These are phyloP conservation scores for Triglochin maritima DNA, from an alignment of 106 monocot species.

Conservation along the genomic window DNA sequence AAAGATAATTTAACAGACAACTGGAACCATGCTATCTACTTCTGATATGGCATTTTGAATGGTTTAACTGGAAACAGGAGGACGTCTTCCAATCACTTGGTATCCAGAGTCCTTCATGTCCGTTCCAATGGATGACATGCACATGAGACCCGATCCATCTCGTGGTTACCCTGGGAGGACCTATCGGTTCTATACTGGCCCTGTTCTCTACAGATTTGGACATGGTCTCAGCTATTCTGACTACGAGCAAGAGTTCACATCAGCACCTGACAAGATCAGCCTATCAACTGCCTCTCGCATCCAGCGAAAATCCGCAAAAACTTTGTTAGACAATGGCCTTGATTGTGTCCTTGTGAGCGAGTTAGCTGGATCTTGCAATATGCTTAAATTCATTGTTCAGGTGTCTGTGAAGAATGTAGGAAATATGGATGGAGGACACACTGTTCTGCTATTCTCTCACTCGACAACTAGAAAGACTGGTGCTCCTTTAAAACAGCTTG, in stretches of 20 bases:
- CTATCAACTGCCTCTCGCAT: constrained; percentile 13
- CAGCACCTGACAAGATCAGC: constrained; percentile 29
- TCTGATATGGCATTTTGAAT: too few relatives aligned
- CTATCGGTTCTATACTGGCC: constrained; percentile 79
- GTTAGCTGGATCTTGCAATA: constrained; percentile 28
- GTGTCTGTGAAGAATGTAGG: constrained; percentile 11
- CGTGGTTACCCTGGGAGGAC: constrained; percentile 73
- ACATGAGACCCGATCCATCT: constrained; percentile 74
- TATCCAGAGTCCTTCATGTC: constrained; percentile 80
- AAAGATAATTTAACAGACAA: too few relatives aligned
- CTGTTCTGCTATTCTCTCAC: constrained; percentile 15
- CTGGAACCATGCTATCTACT: too few relatives aligned
- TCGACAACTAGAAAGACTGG: not conserved
- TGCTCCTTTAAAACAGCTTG: constrained; percentile 24
- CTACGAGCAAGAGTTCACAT: constrained; percentile 36
- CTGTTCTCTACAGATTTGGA: constrained; percentile 56
- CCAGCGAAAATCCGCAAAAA: not conserved
- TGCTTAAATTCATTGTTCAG: constrained; percentile 12
- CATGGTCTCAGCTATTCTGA: constrained; percentile 77
- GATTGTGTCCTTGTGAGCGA: constrained; percentile 25
- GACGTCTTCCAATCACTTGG: too few relatives aligned
- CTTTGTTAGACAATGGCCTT: constrained; percentile 5
- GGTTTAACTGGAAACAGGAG: too few relatives aligned
- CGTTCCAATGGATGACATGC: constrained; percentile 86
- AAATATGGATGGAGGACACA: constrained; percentile 12